These are phyloP conservation scores for Phialophora tarda DNA, from an alignment of 2,329 filamentous ascomycete genomes.

Conservation along the genomic window DNA sequence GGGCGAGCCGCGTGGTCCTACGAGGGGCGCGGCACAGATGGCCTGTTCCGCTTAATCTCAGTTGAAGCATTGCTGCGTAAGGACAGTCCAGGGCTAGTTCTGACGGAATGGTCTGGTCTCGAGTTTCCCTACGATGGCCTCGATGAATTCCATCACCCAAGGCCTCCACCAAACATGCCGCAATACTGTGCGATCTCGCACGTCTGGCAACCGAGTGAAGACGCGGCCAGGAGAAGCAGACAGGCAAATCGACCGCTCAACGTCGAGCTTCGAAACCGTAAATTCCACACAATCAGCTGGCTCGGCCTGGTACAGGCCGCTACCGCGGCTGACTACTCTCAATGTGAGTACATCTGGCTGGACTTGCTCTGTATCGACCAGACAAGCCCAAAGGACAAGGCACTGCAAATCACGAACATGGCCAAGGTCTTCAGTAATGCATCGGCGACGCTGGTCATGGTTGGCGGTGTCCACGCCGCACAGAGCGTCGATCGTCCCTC, in stretches of 20 bases:
- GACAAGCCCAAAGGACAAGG: not conserved
- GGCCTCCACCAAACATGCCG: not conserved
- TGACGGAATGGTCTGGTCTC: not conserved
- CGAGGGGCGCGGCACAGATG: not conserved
- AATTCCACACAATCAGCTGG: not conserved
- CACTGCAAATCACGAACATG: not conserved
- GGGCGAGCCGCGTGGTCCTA: not conserved
- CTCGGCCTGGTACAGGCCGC: not conserved
- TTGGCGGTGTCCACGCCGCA: not conserved
- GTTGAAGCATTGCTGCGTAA: not conserved
- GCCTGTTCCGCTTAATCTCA: not conserved
- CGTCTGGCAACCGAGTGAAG: slow-evolving; percentile 11
- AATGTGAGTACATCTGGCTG: not conserved
- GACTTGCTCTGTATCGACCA: not conserved
- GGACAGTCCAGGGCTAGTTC: not conserved
- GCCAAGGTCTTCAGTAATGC: slow-evolving; percentile 4
- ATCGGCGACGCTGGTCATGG: not conserved
- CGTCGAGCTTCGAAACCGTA: not conserved
- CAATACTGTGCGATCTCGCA: slow-evolving; percentile 7
- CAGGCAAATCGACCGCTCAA: not conserved
- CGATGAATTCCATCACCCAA: not conserved
- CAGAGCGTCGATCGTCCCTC: slow-evolving; percentile 4
- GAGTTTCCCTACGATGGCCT: not conserved
- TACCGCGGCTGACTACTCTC: not conserved
- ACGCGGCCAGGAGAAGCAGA: not conserved